A percentile compares a stretch with the other conserved stretches of the same genome.
These are phyloP conservation scores for Phycomyces blakesleeanus DNA, from an alignment of 192 early-diverging fungal genomes.

Conservation along the genomic window DNA sequence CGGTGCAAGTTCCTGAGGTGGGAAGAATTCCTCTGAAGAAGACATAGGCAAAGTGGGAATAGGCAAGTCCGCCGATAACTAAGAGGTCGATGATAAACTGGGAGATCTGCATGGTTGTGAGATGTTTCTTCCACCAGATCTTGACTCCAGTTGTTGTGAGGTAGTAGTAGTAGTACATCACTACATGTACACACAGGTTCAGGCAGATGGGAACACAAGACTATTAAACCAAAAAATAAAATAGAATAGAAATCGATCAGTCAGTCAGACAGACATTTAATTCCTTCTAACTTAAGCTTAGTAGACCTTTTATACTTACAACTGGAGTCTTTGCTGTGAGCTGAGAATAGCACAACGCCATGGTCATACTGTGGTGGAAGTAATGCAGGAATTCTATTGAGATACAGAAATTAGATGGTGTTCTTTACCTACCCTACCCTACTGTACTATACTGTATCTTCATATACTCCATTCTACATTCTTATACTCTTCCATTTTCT, in stretches of 20 bases:
- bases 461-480: too few species aligned
- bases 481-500: background rate
- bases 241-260: too few species aligned
- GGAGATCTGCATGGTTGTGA: constrained; percentile 85
- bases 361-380: constrained; percentile 91
- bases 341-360: constrained; percentile 82
- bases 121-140: constrained; percentile 91
- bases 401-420: too few species aligned
- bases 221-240: constrained; percentile 26
- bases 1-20: constrained; percentile 65
- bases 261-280: background rate
- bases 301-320: constrained; percentile 45
- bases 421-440: too few species aligned
- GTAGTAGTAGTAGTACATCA: constrained; percentile 92
- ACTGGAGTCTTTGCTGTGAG: constrained; percentile 70
- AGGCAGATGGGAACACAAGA: constrained; percentile 77
- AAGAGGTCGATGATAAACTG: constrained; percentile 88
- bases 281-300: background rate
- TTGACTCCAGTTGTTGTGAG: constrained; percentile 69
- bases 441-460: too few species aligned
- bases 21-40: constrained; percentile 54
- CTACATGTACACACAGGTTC: constrained; percentile 84
- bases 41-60: constrained; percentile 71
- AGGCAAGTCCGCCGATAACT: constrained; percentile 80
- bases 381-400: constrained; percentile 89